These are phyloP conservation scores for Tranzscheliella williamsii DNA, from an alignment of 1,284 basidiomycete genomes.

Conservation along the genomic window DNA sequence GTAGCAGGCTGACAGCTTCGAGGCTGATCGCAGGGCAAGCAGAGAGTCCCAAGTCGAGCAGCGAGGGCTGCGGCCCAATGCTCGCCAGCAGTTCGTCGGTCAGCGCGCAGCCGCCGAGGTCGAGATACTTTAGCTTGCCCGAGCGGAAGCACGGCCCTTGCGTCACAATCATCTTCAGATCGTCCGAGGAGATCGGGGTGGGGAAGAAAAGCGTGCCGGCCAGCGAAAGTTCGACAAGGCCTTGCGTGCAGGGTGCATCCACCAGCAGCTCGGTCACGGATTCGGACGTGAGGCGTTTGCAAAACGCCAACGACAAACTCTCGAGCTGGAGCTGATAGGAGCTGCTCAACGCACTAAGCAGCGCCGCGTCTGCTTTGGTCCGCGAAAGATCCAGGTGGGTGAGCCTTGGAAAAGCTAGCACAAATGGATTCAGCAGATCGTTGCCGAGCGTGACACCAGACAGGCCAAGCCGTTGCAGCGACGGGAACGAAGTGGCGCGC, in stretches of 20 bases:
- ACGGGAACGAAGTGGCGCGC: conserved; percentile 67
- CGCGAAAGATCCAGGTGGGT: conserved; percentile 72
- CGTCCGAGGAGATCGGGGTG: conserved; percentile 73
- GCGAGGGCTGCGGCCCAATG: conserved; percentile 70
- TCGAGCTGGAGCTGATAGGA: conserved; percentile 71
- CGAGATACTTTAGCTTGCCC: conserved; percentile 80
- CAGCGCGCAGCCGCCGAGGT: conserved; percentile 81
- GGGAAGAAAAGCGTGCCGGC: conserved; percentile 86
- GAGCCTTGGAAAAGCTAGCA: conserved; percentile 81
- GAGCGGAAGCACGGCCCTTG: conserved; percentile 79
- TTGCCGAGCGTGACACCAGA: conserved; percentile 80
- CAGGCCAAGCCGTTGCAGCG: conserved; percentile 79
- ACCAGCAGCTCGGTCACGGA: conserved; percentile 78
- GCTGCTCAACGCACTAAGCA: conserved; percentile 72
- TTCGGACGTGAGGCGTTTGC: conserved; percentile 78
- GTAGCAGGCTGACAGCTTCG: conserved; percentile 71
- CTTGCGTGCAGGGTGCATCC: conserved; percentile 68
- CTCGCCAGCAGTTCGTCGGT: conserved; percentile 66
- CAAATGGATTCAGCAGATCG: conserved; percentile 74
- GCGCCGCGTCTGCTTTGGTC: conserved; percentile 75
- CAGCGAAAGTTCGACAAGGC: conserved; percentile 78
- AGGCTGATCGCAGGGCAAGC: conserved; percentile 77
- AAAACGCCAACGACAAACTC: conserved; percentile 84
- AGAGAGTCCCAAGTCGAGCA: conserved; percentile 72
- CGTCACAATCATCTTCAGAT: conserved; percentile 73